Evolutionary conservation across 352 stramenopile species (phyloP), one percentile per base, ranked within the genome.

Genomic region (Phytophthora idaei): DNA sequence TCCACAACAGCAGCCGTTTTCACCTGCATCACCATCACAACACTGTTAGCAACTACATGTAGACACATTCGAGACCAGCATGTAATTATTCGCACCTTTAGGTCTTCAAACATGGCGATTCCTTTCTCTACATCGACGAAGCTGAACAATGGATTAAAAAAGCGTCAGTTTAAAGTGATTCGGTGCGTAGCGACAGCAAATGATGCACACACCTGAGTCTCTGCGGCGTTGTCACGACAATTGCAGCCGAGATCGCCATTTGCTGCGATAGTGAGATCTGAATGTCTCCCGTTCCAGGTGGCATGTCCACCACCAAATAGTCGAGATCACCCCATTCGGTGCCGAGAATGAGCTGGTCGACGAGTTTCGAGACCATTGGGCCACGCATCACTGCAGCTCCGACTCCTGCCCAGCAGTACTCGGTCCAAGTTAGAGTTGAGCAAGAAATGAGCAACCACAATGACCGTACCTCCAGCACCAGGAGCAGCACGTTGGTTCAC

Each of bases 321-420:
- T 99, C 98, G n/a, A 99, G 76, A 32, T 98, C 83, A n/a, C 98
- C 98, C 98, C 98, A 99, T 67, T 98, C 87, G 0, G 97, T 99
- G 5, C 97, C 88, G 7, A 95, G 73, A 54, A 96, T 62, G 52
- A 99, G 96, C 74, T 99, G 97, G 71, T 99, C 92, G 27, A 99
- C 77, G 31, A 99, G 77, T 78, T 99, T 97, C 34, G 91, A 99
- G 4, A 99, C 97, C 97, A 99, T 99, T 0, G 98, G 95, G 4
- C 97, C 98, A 41, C 97, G 83, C 95, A 99, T 98, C 27, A 99
- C 90, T 5, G 97, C 96, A 12, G 90, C 93, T 45, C 78, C 91
- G 49, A 90, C 87, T 53, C 81, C 80, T 89, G 17, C 11, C 52
- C 17, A 47, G 1, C 25, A 25, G 29, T 15, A 71, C 57, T 39